Conservation (phyloP, 352 stramenopile genomes). For the Pythium coloratum region DNA sequence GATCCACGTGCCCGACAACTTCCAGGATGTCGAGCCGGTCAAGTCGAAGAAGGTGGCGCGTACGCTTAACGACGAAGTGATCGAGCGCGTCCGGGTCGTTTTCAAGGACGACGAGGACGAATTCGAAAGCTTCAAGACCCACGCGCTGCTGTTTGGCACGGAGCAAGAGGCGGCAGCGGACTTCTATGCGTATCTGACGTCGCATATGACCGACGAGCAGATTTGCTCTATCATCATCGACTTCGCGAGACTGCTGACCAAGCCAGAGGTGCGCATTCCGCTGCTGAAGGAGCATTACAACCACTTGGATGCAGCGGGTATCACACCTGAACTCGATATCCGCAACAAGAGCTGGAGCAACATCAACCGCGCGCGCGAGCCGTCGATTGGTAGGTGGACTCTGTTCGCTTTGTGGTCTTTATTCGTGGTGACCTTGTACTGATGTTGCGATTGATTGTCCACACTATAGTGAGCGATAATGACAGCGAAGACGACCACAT, state of each 20-base stretch:
- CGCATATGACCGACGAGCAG: constrained; percentile 49
- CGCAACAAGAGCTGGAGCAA: constrained; percentile 74
- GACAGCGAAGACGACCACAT: constrained; percentile 68
- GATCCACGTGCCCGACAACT: constrained; percentile 42
- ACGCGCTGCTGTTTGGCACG: constrained; percentile 74
- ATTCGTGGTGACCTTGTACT: background rate
- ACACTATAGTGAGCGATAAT: constrained; percentile 16
- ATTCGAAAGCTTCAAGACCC: constrained; percentile 78
- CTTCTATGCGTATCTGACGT: constrained; percentile 71
- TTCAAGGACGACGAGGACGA: constrained; percentile 56
- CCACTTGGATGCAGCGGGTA: constrained; percentile 31
- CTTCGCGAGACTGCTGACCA: constrained; percentile 73
- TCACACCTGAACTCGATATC: constrained; percentile 24
- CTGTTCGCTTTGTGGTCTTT: background rate
- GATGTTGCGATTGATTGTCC: background rate
- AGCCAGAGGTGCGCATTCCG: constrained; percentile 57
- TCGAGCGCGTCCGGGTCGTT: constrained; percentile 42
- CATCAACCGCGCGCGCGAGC: constrained; percentile 27
- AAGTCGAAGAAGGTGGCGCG: constrained; percentile 71
- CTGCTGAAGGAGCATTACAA: constrained; percentile 70
- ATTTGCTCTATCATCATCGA: constrained; percentile 77
- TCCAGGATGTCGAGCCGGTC: constrained; percentile 79
- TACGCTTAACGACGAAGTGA: constrained; percentile 80
- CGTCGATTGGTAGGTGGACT: constrained; percentile 37
- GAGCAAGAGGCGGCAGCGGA: constrained; percentile 55